phyloP scores from a whole-genome alignment of 2,329 filamentous ascomycete species.

The Alternaria infectoria region DNA sequence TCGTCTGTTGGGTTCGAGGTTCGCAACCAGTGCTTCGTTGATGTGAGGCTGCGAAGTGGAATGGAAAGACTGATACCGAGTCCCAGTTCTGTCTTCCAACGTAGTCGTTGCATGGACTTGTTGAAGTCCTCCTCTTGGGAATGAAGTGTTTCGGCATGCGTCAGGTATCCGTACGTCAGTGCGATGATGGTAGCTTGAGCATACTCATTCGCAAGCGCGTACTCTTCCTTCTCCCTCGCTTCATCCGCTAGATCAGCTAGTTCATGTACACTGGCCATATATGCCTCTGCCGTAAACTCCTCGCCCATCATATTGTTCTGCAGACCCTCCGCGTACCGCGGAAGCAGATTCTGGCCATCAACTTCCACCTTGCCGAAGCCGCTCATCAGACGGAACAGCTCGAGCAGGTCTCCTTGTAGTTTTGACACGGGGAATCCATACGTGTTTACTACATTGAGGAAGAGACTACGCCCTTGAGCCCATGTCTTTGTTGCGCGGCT shows the following conservation, averaged over 20 bases:
- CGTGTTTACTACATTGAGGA: constrained; percentile 30
- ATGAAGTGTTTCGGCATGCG: constrained; percentile 35
- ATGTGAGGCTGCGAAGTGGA: constrained; percentile 10
- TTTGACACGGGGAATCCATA: constrained; percentile 32
- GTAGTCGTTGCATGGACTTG: constrained; percentile 32
- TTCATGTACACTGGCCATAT: constrained; percentile 24
- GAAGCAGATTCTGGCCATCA: constrained; percentile 24
- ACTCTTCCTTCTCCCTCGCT: constrained; percentile 21
- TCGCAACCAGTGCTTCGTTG: constrained; percentile 22
- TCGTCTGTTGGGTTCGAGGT: neutral
- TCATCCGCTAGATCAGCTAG: constrained; percentile 28
- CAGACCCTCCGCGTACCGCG: constrained; percentile 33
- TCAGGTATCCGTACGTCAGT: constrained; percentile 42
- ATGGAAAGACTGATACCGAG: constrained; percentile 30
- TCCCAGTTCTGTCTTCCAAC: constrained; percentile 39
- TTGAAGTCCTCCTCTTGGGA: constrained; percentile 27
- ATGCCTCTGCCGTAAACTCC: constrained; percentile 20
- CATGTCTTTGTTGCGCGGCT: constrained; percentile 25
- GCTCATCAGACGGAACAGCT: constrained; percentile 36
- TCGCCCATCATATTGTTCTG: constrained; percentile 22
- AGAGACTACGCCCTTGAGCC: constrained; percentile 29
- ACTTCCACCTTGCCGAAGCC: constrained; percentile 30
- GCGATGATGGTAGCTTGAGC: constrained; percentile 34
- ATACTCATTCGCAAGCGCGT: constrained; percentile 28
- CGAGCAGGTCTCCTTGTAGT: constrained; percentile 43